These are phyloP conservation scores for Coemansia asiatica DNA, from an alignment of 192 early-diverging fungal species.

Conservation along the genomic window DNA sequence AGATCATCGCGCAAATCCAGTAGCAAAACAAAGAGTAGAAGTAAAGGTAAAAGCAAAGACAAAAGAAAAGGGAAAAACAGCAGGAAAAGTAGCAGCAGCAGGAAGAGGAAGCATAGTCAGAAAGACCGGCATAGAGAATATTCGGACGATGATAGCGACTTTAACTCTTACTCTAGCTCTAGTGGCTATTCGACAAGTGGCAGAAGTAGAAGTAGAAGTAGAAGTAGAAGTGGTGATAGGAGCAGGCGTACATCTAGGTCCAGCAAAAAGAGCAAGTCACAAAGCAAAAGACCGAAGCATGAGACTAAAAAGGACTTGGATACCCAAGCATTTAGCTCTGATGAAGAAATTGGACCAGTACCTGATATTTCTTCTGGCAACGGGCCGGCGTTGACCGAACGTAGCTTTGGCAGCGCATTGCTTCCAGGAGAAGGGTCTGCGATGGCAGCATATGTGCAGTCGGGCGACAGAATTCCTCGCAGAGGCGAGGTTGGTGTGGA, in stretches of 20 bases:
- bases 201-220: not conserved
- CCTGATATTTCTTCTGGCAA: conserved; percentile 8
- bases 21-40: not conserved
- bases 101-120: conserved; percentile 9
- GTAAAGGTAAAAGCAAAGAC: conserved; percentile 24
- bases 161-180: not conserved
- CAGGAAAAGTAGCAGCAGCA: conserved; percentile 21
- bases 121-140: conserved; percentile 12
- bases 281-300: not conserved
- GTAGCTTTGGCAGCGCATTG: conserved; percentile 75
- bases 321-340: conserved; percentile 5
- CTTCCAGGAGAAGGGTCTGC: conserved; percentile 89
- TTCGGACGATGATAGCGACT: conserved; percentile 18
- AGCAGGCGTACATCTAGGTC: not conserved
- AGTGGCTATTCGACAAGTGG: conserved; percentile 9
- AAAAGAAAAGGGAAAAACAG: conserved; percentile 26
- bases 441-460: conserved; percentile 85
- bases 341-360: conserved; percentile 31
- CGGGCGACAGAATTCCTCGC: conserved; percentile 93
- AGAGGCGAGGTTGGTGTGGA: conserved; percentile 95
- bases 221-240: not conserved
- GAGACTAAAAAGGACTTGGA: not conserved
- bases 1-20: conserved; percentile 28
- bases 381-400: not conserved
- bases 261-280: not conserved